These are phyloP conservation scores for Cyclospora cayetanensis DNA, from an alignment of 169 alveolate genomes.

Conservation along the genomic window DNA sequence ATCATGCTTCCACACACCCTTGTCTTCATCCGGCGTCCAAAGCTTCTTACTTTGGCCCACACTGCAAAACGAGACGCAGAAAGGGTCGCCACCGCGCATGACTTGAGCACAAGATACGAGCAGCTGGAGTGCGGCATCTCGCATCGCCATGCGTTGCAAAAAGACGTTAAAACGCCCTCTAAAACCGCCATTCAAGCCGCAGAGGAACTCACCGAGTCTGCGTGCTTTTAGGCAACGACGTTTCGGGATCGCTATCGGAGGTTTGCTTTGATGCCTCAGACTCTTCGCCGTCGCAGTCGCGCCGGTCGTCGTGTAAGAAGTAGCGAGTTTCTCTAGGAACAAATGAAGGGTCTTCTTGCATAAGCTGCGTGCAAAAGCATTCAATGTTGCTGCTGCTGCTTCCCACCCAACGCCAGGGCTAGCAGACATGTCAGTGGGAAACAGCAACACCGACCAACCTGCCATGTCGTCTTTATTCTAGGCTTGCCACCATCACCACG, in stretches of 20 bases:
- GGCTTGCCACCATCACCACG: not conserved
- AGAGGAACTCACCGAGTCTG: slow-evolving; percentile 1
- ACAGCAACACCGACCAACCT: not conserved
- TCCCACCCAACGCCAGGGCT: too few species aligned
- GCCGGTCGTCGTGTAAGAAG: slow-evolving; percentile 69
- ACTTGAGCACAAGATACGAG: too few species aligned
- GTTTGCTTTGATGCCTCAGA: not conserved
- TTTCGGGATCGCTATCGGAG: not conserved
- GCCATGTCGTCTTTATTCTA: slow-evolving; percentile 28
- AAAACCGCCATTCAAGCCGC: too few species aligned
- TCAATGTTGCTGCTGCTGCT: not conserved
- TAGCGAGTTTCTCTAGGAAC: slow-evolving; percentile 64
- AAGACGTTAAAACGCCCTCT: too few species aligned
- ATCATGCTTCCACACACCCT: slow-evolving; percentile 58
- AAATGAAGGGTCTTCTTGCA: slow-evolving; percentile 66
- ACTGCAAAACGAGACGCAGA: not conserved
- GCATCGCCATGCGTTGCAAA: too few species aligned
- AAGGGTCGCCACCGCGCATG: too few species aligned
- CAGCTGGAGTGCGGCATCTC: too few species aligned
- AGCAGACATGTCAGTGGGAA: not conserved
- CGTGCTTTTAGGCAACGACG: not conserved
- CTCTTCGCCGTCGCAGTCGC: not conserved
- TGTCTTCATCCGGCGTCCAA: slow-evolving; percentile 50
- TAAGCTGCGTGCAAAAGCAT: slow-evolving; percentile 34
- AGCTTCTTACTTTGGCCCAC: slow-evolving; percentile 43